Percentiles rank a stretch among this genome's conserved stretches.
phyloP scores from a whole-genome alignment of 1,284 basidiomycete genomes.

The Rhodotorula sp. region DNA sequence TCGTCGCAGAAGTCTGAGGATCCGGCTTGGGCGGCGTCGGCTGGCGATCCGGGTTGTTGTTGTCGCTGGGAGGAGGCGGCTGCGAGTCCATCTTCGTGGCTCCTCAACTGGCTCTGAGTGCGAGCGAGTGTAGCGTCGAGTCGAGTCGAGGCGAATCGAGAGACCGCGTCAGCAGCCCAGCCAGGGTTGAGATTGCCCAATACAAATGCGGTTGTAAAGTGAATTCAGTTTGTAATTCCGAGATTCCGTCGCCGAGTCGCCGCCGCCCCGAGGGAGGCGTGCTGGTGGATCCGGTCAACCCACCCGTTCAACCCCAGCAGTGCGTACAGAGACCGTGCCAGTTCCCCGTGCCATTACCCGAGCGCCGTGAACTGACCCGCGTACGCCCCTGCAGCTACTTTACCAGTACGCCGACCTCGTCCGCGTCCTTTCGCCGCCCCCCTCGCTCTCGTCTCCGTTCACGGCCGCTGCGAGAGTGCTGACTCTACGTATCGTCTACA shows the following conservation, averaged over 20 bases:
- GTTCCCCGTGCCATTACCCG: neutral
- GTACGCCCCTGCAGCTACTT: neutral
- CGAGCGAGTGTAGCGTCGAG: neutral
- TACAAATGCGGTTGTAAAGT: too few species aligned
- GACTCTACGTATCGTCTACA: neutral
- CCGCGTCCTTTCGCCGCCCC: neutral
- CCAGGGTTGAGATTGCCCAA: neutral
- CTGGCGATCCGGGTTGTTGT: slow-evolving; percentile 6
- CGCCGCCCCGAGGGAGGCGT: neutral
- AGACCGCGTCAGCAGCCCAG: neutral
- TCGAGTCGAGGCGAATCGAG: neutral
- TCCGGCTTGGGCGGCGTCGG: slow-evolving; percentile 2
- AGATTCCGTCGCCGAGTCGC: neutral
- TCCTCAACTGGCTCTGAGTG: neutral
- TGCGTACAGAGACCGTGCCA: neutral
- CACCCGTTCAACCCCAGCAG: slow-evolving; percentile 2
- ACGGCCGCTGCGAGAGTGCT: neutral
- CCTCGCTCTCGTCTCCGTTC: too few species aligned
- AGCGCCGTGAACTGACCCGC: neutral
- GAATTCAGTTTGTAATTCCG: neutral
- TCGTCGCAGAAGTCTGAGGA: neutral
- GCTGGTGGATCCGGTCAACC: neutral
- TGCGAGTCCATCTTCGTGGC: slow-evolving; percentile 7
- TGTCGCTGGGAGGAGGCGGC: slow-evolving; percentile 15
- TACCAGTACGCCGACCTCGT: neutral